A percentile compares a stretch with the other conserved stretches of the same genome.
Evolutionary conservation across 2,329 filamentous ascomycete species (phyloP).

Genomic region (Xylaria sp.): DNA sequence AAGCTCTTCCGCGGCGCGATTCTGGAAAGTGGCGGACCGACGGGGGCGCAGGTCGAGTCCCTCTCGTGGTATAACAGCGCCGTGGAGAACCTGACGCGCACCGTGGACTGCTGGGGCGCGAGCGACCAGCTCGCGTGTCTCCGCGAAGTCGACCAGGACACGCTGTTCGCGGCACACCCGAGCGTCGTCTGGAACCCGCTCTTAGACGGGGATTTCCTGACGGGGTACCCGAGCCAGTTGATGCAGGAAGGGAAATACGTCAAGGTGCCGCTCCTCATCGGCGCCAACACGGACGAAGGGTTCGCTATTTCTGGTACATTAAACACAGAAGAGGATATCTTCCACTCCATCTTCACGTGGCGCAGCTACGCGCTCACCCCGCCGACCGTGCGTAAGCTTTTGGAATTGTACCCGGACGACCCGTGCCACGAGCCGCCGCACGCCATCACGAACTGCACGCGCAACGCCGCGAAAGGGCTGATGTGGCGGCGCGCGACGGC

Average conservation of each 20-base stretch:
- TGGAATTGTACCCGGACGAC: slow-evolving; percentile 55
- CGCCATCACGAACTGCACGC: slow-evolving; percentile 46
- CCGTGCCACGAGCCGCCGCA: slow-evolving; percentile 54
- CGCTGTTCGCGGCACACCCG: slow-evolving; percentile 45
- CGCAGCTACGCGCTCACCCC: slow-evolving; percentile 53
- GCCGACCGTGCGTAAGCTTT: slow-evolving; percentile 48
- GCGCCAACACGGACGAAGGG: slow-evolving; percentile 56
- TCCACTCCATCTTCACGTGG: slow-evolving; percentile 49
- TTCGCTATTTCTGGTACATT: slow-evolving; percentile 48
- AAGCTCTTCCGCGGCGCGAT: slow-evolving; percentile 58
- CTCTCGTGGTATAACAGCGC: slow-evolving; percentile 44
- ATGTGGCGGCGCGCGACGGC: slow-evolving; percentile 53
- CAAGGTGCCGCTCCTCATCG: slow-evolving; percentile 52
- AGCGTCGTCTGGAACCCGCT: slow-evolving; percentile 50
- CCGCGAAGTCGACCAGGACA: slow-evolving; percentile 40
- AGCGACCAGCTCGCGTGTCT: slow-evolving; percentile 47
- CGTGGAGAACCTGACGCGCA: slow-evolving; percentile 45
- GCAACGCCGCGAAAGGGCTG: slow-evolving; percentile 41
- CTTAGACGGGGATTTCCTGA: slow-evolving; percentile 55
- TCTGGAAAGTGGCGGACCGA: slow-evolving; percentile 57
- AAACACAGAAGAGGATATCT: slow-evolving; percentile 51
- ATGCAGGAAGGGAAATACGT: slow-evolving; percentile 50
- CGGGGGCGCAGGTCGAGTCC: slow-evolving; percentile 40
- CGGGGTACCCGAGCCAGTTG: slow-evolving; percentile 53
- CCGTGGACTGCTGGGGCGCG: slow-evolving; percentile 44